phyloP scores from a whole-genome alignment of 495 filamentous ascomycete species.

The Xylaria longipes region DNA sequence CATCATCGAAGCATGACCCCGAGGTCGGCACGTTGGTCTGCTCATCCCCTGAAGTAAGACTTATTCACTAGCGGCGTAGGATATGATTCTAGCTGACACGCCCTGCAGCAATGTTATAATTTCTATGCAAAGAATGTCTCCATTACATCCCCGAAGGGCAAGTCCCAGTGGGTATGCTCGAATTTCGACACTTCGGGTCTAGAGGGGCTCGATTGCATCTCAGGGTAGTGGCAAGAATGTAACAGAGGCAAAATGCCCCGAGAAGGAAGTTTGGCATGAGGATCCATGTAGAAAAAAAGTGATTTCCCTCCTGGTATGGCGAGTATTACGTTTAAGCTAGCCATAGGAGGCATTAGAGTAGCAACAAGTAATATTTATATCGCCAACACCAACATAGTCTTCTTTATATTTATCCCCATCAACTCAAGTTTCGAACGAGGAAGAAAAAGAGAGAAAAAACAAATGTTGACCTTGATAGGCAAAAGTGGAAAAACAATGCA shows the following conservation, averaged over 20 bases:
- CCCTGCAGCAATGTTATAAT: slow-evolving; percentile 19
- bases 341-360: neutral
- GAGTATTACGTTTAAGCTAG: neutral
- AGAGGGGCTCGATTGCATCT: slow-evolving; percentile 20
- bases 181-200: slow-evolving; percentile 23
- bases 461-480: neutral
- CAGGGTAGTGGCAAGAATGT: neutral
- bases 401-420: neutral
- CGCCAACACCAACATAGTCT: neutral
- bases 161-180: slow-evolving; percentile 20
- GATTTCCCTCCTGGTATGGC: neutral
- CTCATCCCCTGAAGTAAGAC: slow-evolving; percentile 18
- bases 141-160: slow-evolving; percentile 20
- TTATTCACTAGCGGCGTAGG: neutral
- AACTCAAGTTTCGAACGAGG: neutral
- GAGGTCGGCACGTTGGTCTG: slow-evolving; percentile 25
- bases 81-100: neutral
- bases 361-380: neutral
- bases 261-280: neutral
- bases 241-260: neutral
- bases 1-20: slow-evolving; percentile 23
- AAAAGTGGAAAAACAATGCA: slow-evolving; percentile 39
- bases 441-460: neutral
- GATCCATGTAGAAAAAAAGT: neutral
- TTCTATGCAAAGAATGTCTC: slow-evolving; percentile 21